Evolutionary conservation across 2,329 filamentous ascomycete genomes (phyloP).

Genomic region (Chalaropsis ovoidea): DNA sequence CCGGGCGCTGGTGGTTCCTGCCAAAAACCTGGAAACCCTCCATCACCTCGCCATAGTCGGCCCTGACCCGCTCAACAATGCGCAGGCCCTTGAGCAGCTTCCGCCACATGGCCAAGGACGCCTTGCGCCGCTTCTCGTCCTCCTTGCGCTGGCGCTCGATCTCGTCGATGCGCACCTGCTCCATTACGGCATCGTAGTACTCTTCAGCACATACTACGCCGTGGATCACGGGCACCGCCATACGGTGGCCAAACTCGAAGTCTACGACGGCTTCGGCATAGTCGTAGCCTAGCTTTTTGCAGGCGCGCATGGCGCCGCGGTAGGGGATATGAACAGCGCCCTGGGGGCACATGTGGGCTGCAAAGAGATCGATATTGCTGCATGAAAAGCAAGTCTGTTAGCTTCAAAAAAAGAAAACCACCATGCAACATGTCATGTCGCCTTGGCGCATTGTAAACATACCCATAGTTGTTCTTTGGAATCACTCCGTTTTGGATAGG

Average conservation of each 20-base stretch:
- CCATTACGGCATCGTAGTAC: constrained; percentile 61
- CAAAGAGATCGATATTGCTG: constrained; percentile 86
- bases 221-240: constrained; percentile 83
- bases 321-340: constrained; percentile 78
- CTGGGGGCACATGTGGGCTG: constrained; percentile 77
- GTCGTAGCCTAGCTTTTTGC: constrained; percentile 73
- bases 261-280: constrained; percentile 90
- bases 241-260: constrained; percentile 91
- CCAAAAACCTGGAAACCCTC: constrained; percentile 31
- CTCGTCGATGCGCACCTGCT: constrained; percentile 69
- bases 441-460: constrained; percentile 25
- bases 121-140: constrained; percentile 68
- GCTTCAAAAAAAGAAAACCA: too few relatives aligned
- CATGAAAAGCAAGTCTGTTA: not conserved
- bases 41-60: constrained; percentile 62
- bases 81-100: constrained; percentile 78
- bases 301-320: constrained; percentile 66
- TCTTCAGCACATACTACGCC: constrained; percentile 83
- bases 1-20: constrained; percentile 19
- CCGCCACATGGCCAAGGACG: constrained; percentile 66
- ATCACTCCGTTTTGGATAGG: constrained; percentile 78
- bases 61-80: constrained; percentile 64
- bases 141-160: constrained; percentile 67
- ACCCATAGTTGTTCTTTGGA: constrained; percentile 84
- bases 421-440: constrained; percentile 28